Percentiles rank a stretch among this genome's conserved stretches.
These are phyloP conservation scores for Colletotrichum shisoi DNA, from an alignment of 2,329 filamentous ascomycete genomes.

Conservation along the genomic window DNA sequence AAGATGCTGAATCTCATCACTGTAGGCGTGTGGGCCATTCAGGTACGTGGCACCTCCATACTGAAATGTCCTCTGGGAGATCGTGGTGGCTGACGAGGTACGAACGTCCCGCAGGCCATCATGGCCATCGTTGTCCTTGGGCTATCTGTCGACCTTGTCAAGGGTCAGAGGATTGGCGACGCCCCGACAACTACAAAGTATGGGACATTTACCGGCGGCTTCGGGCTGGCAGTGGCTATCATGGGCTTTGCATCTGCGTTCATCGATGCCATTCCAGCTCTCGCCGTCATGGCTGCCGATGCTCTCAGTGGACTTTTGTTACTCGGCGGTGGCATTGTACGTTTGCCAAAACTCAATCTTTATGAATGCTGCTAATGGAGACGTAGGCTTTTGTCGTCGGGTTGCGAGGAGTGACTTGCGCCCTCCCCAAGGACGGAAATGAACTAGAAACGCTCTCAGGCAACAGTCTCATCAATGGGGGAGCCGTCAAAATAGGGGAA, in stretches of 20 bases:
- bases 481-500: background rate
- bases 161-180: constrained; percentile 10
- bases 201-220: constrained; percentile 31
- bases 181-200: constrained; percentile 30
- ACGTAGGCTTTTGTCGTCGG: constrained; percentile 29
- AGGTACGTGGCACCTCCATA: constrained; percentile 19
- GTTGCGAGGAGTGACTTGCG: constrained; percentile 24
- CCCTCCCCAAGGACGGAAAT: background rate
- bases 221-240: constrained; percentile 24
- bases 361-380: background rate
- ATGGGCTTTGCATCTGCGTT: constrained; percentile 22
- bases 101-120: constrained; percentile 16
- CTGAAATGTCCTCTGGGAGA: no score
- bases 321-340: constrained; percentile 35
- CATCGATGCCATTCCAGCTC: constrained; percentile 31
- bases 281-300: constrained; percentile 30
- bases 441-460: fast-evolving
- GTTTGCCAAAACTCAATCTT: background rate
- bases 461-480: constrained; percentile 26
- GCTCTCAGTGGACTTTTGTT: constrained; percentile 29
- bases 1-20: constrained; percentile 28
- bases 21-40: constrained; percentile 29
- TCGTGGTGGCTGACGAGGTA: background rate
- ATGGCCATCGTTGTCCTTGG: constrained; percentile 36
- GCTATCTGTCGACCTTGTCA: constrained; percentile 25